phyloP scores from a whole-genome alignment of 148 eudicot genomes.

The Fagopyrum esculentum region DNA sequence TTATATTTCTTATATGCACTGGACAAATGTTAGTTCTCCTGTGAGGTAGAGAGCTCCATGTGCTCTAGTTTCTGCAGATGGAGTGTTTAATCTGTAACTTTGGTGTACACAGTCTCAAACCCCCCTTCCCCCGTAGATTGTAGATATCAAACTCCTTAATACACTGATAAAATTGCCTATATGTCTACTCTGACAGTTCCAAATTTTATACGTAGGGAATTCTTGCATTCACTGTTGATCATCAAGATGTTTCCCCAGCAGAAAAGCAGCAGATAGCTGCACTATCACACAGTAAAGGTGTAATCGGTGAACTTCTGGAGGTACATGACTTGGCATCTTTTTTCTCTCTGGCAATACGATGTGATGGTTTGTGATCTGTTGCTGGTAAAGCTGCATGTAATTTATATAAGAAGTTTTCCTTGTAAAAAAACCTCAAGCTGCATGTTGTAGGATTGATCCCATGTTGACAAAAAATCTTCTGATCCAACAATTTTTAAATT shows the following conservation, averaged over 20 bases:
- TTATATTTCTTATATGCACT: background rate
- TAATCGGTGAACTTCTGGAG: conserved; percentile 85
- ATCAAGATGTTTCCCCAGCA: conserved; percentile 40
- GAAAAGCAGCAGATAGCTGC: conserved; percentile 59
- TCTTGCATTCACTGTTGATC: conserved; percentile 87
- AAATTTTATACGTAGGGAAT: conserved; percentile 47
- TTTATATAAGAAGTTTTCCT: background rate
- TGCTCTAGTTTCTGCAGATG: background rate
- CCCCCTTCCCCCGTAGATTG: background rate
- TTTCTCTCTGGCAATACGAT: background rate
- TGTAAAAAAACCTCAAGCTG: background rate
- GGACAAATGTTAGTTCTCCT: background rate
- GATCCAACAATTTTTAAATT: background rate
- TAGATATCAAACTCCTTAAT: background rate
- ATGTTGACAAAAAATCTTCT: no score
- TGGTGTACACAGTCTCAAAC: background rate
- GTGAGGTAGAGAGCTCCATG: background rate
- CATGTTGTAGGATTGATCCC: no score
- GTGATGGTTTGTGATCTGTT: background rate
- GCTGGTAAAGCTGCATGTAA: conserved; percentile 4
- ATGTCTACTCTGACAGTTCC: background rate
- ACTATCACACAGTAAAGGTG: conserved; percentile 76
- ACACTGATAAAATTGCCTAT: background rate
- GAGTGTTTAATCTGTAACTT: background rate
- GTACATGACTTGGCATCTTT: conserved; percentile 23